Evolutionary conservation across 2,329 filamentous ascomycete genomes (phyloP).

Genomic region (Penicillium sp.): DNA sequence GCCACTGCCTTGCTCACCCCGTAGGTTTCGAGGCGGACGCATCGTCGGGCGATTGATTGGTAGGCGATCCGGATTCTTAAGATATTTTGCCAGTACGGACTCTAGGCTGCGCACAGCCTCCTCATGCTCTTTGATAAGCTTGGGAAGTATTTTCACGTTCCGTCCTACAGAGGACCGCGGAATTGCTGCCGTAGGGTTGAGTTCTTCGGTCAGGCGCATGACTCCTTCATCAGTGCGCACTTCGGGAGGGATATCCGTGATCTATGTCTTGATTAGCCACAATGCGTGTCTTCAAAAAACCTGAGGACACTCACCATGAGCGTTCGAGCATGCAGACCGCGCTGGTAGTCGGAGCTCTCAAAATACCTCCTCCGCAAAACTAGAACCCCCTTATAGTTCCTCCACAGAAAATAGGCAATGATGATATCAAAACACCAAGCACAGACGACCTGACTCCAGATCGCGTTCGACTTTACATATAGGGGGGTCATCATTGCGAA

Average conservation of each 20-base stretch:
- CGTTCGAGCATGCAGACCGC: conserved; percentile 76
- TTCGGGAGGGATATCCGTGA: conserved; percentile 83
- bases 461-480: conserved; percentile 51
- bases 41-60: conserved; percentile 78
- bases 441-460: conserved; percentile 65
- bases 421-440: conserved; percentile 74
- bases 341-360: conserved; percentile 84
- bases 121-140: conserved; percentile 83
- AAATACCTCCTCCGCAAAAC: conserved; percentile 78
- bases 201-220: conserved; percentile 77
- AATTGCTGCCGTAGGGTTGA: conserved; percentile 77
- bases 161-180: conserved; percentile 83
- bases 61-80: conserved; percentile 82
- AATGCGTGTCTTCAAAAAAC: background rate
- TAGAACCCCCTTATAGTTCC: conserved; percentile 79
- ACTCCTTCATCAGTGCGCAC: conserved; percentile 84
- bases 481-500: conserved; percentile 57
- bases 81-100: conserved; percentile 81
- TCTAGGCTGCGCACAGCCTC: conserved; percentile 82
- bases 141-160: conserved; percentile 88
- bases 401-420: conserved; percentile 83
- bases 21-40: conserved; percentile 79
- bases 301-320: conserved; percentile 54
- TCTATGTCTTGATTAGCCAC: conserved; percentile 47
- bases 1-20: conserved; percentile 66